Evolutionary conservation across 1,284 basidiomycete species (phyloP).

Genomic region (Agaricales sp.): DNA sequence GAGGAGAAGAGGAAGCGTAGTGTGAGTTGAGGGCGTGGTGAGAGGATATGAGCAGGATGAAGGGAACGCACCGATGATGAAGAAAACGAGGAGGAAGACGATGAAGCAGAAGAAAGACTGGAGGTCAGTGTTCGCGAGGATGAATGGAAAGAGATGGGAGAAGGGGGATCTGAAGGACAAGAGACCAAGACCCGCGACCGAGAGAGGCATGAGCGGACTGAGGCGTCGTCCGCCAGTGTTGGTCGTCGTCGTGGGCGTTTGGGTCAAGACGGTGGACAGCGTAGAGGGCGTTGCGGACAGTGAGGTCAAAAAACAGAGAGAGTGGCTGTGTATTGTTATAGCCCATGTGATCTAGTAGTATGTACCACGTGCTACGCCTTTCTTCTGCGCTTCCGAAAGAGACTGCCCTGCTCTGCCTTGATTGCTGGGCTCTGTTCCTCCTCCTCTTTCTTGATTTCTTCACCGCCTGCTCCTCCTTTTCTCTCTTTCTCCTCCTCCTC

Average conservation of each 20-base stretch:
- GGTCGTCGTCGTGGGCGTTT: background rate
- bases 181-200: background rate
- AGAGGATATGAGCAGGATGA: slow-evolving; percentile 10
- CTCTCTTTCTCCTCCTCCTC: background rate
- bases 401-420: background rate
- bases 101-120: slow-evolving; percentile 35
- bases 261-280: background rate
- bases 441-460: background rate
- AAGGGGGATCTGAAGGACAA: background rate
- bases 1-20: slow-evolving; percentile 13
- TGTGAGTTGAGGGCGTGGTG: slow-evolving; percentile 11
- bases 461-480: too few species aligned
- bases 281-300: background rate
- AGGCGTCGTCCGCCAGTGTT: background rate
- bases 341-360: background rate
- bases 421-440: background rate
- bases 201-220: background rate
- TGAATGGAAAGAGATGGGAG: background rate
- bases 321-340: background rate
- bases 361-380: background rate
- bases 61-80: slow-evolving; percentile 56
- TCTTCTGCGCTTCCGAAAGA: background rate
- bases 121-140: background rate
- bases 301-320: background rate
- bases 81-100: slow-evolving; percentile 53